Percentiles rank a stretch among this genome's conserved stretches.
Evolutionary conservation across 2,329 filamentous ascomycete species (phyloP).

Genomic region (Colletotrichum lentis): DNA sequence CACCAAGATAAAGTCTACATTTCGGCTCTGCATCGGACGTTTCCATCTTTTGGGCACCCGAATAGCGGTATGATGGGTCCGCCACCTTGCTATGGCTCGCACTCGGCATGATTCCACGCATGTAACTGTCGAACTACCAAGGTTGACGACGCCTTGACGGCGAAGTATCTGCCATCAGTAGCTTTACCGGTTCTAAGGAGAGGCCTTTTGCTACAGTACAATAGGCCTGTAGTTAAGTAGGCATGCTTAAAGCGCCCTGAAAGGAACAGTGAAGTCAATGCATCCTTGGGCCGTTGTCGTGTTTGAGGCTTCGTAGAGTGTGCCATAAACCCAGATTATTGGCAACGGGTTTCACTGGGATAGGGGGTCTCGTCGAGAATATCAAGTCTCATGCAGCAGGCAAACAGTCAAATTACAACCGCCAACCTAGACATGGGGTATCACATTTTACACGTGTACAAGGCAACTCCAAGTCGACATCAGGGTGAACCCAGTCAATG

Average conservation of each 20-base stretch:
- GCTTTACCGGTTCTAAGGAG: background rate
- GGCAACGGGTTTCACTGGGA: too few relatives aligned
- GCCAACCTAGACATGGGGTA: background rate
- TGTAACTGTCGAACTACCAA: background rate
- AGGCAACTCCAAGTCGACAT: background rate
- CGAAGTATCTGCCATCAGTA: background rate
- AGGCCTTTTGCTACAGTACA: background rate
- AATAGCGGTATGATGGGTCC: too few relatives aligned
- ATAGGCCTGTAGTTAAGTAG: background rate
- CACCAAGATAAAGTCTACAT: background rate
- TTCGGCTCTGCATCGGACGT: background rate
- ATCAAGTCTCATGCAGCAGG: background rate
- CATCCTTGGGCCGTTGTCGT: background rate
- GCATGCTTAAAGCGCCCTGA: background rate
- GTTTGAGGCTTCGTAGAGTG: background rate
- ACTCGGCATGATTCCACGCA: background rate
- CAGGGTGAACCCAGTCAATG: background rate
- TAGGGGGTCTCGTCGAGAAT: too few relatives aligned
- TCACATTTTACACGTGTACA: background rate
- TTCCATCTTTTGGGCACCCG: too few relatives aligned
- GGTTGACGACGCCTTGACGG: background rate
- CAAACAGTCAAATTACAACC: background rate
- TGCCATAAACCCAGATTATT: too few relatives aligned
- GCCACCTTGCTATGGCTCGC: background rate
- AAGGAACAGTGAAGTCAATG: too few relatives aligned